These are phyloP conservation scores for Fragaria nilgerrensis DNA, from an alignment of 306 rosid species.

Conservation along the genomic window DNA sequence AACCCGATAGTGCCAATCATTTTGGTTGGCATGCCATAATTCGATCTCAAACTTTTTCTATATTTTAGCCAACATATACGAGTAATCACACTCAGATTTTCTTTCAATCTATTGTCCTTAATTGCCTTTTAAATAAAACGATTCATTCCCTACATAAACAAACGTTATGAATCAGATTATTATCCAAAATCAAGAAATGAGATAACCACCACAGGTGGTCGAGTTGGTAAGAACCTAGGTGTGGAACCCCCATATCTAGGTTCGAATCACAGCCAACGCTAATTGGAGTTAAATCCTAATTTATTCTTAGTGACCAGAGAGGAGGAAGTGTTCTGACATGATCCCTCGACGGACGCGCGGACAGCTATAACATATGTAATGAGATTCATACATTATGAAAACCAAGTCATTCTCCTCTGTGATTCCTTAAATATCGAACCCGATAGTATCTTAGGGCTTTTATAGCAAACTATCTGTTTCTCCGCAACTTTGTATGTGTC, in stretches of 20 bases:
- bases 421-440: not conserved
- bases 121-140: not conserved
- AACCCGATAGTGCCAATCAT: not conserved
- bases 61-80: not conserved
- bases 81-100: not conserved
- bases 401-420: too few species aligned
- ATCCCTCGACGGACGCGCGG: too few species aligned
- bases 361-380: not conserved
- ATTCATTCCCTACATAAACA: not conserved
- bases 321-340: too few species aligned
- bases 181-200: not conserved
- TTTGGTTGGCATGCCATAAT: too few species aligned
- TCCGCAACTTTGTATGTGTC: not conserved
- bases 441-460: not conserved
- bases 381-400: not conserved
- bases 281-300: too few species aligned
- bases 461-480: not conserved
- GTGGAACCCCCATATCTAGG: too few species aligned
- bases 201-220: too few species aligned
- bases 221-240: too few species aligned
- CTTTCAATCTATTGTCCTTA: not conserved
- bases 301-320: too few species aligned
- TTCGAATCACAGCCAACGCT: too few species aligned
- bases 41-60: too few species aligned
- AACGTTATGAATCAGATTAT: not conserved